A percentile compares a stretch with the other conserved stretches of the same genome.
These are phyloP conservation scores for Apiospora rasikravindrae DNA, from an alignment of 2,329 filamentous ascomycete species.

Conservation along the genomic window DNA sequence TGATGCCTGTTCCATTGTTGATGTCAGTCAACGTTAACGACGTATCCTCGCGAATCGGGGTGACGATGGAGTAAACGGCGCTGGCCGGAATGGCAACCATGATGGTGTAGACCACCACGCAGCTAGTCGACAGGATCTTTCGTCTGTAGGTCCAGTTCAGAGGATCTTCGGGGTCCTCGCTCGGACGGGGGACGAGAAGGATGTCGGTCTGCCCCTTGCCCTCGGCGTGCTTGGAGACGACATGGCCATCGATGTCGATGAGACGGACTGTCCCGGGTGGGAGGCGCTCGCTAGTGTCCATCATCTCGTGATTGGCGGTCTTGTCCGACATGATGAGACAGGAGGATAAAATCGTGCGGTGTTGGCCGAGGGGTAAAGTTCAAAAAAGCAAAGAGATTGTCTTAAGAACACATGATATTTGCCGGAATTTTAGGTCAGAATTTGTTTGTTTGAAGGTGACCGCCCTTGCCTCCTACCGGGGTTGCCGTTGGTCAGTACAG, in stretches of 20 bases:
- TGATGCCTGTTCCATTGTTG: conserved; percentile 47
- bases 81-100: conserved; percentile 35
- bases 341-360: neutral
- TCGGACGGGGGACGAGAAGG: conserved; percentile 43
- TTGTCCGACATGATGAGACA: neutral
- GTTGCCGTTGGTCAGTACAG: neutral
- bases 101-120: conserved; percentile 33
- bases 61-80: conserved; percentile 46
- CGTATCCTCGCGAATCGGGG: conserved; percentile 41
- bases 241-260: conserved; percentile 41
- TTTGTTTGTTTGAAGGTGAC: neutral
- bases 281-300: conserved; percentile 16
- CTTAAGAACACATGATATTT: neutral
- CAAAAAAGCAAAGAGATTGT: neutral
- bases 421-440: neutral
- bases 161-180: conserved; percentile 44
- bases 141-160: conserved; percentile 43
- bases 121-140: conserved; percentile 38
- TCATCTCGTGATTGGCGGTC: neutral
- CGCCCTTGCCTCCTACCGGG: neutral
- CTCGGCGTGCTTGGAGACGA: neutral
- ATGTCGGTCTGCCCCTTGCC: conserved; percentile 42
- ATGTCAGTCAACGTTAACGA: conserved; percentile 41
- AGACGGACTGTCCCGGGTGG: conserved; percentile 49
- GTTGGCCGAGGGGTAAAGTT: neutral